Base-by-base conservation (phyloP, 2,329 filamentous ascomycete genomes). In the Sphaerulina populicola region DNA sequence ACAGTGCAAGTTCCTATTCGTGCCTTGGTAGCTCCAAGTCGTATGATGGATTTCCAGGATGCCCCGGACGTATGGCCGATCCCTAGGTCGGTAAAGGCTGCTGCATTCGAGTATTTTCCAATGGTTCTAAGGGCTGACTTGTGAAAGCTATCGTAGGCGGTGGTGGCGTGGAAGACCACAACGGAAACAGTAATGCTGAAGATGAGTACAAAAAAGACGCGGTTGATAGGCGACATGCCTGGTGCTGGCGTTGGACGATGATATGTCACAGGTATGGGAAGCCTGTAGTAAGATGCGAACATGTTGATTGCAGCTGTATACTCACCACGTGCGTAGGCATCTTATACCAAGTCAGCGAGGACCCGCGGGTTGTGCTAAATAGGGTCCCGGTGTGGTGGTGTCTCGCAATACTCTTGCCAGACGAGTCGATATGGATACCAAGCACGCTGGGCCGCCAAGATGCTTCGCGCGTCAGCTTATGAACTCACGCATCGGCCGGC, bases 371-470 rank as follows among this genome's bases (percentile, higher is more conserved):
- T 15, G 18, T 31, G 8, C 33, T 39, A n/a, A 12, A 47, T 30
- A 29, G 9, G 33, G 15, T 47, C 23, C 11, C 10, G 9, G 23
- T 7, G 44, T 31, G n/a, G 8, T 39, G 44, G 27, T 27, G 23
- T 27, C 6, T 27, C 23, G 23, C 23, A 27, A 27, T 27, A 27
- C 23, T 27, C 36, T 47, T 11, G 31, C 31, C 44, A 47, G 12
- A 23, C 44, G 35, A 47, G 44, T 8, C 10, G 7, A n/a, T 10
- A 33, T 45, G 12, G 14, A 29, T 47, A 47, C 44, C 44, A 47
- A 39, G 44, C n/a, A 7, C 33, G 11, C 44, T 47, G 37, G 44
- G 44, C 44, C n/a, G 44, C 44, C 44, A 47, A 47, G 44, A 47
- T 27, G n/a, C 0, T 15, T 46, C 44, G 44, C 44, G 44, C 36